Evolutionary conservation across 805 yeast species (phyloP), one percentile per base, ranked within the genome.

Genomic region (Blastobotrys parvus): DNA sequence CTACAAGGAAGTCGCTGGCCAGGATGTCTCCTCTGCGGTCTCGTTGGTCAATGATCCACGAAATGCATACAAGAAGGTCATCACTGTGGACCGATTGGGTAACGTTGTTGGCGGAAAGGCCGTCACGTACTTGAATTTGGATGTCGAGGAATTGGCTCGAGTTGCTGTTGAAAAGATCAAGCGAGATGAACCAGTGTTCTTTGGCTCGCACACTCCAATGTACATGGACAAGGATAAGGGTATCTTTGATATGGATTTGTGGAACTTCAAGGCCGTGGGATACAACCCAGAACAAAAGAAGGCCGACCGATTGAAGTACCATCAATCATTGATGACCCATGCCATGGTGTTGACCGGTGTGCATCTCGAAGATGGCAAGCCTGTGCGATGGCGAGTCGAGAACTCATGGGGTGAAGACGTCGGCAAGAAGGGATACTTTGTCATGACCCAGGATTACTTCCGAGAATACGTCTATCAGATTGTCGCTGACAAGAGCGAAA

Each of bases 141-240:
- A 78, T 34, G 72, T 80, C 45, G 72, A 72, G 15, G 66, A 66
- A 6, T 65, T 86, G 44, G 75, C 86, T 36, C 55, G 69, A 25
- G 69, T 78, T 39, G 83, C 85, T 22, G 75, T 84, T 31, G 71
- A 75, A 54, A 76, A 86, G 64, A 72, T 86, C 57, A 73, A 80
- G 64, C 70, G 68, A 47, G 79, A 83, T 63, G 82, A 82, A 65
- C 82, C 94, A 0, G 85, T 87, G 4, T 87, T 86, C 68, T 87
- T 86, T 57, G 95, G 95, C 10, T 80, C 89, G 15, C 94, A 86
- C 61, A 85, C 89, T n/a, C 92, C 90, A 19, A 80, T 82, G 59
- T 86, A 70, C 63, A 74, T 72, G 72, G 76, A 80, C 60, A 70
- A 70, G 44, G 61, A 60, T 20, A 60, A 77, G 5, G 95, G 95